These are phyloP conservation scores for Exophiala calicioides DNA, from an alignment of 2,329 filamentous ascomycete species.

Conservation along the genomic window DNA sequence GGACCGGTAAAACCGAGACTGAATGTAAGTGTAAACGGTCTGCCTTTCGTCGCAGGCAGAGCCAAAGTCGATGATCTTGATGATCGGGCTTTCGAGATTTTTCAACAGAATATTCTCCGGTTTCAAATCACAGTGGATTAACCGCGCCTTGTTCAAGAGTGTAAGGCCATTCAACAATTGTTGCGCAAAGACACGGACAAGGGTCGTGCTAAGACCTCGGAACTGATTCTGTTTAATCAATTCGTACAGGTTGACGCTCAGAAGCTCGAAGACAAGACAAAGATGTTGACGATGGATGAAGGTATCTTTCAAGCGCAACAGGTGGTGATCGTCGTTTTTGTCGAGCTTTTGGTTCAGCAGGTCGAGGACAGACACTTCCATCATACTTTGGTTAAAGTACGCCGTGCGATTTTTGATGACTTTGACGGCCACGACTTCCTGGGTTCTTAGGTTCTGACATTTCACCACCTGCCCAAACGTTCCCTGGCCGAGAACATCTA, in stretches of 20 bases:
- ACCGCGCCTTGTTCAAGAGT: conserved; percentile 88
- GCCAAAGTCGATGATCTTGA: conserved; percentile 99
- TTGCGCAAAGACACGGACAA: conserved; percentile 96
- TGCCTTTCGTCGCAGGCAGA: conserved; percentile 97
- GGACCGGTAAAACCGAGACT: conserved; percentile 96
- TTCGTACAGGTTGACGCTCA: conserved; percentile 97
- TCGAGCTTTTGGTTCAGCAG: conserved; percentile 98
- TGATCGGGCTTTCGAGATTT: conserved; percentile 97
- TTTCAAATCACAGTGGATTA: conserved; percentile 98
- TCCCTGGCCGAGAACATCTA: conserved; percentile 94
- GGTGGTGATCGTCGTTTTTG: conserved; percentile 97
- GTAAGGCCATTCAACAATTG: conserved; percentile 91
- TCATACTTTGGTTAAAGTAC: conserved; percentile 99
- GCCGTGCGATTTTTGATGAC: conserved; percentile 99
- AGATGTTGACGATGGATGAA: conserved; percentile 98
- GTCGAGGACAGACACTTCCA: conserved; percentile 98
- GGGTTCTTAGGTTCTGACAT: conserved; percentile 96
- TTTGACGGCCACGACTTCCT: conserved; percentile 97
- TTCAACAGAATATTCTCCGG: conserved; percentile 97
- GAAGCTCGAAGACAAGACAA: conserved; percentile 90
- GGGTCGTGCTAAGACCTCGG: conserved; percentile 90
- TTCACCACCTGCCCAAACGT: conserved; percentile 99
- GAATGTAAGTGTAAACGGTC: conserved; percentile 98
- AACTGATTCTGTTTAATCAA: conserved; percentile 99
- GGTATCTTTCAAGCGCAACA: conserved; percentile 91